phyloP scores from a whole-genome alignment of 2,329 filamentous ascomycete genomes.

The Colletotrichum magnum region DNA sequence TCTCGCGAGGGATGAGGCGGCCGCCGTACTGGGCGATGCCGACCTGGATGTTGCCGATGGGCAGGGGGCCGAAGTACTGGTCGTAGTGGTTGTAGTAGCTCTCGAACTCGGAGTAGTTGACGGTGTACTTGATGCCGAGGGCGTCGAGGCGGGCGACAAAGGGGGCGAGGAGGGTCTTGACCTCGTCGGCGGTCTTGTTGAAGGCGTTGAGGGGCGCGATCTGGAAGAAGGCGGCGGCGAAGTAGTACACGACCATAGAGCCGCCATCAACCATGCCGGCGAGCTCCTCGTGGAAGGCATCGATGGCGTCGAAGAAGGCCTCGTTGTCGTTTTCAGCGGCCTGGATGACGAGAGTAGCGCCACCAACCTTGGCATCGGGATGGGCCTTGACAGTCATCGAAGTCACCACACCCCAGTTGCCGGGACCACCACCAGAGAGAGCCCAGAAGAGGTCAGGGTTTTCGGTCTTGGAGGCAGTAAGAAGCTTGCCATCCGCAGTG shows the following conservation, averaged over 20 bases:
- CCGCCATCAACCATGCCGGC: slow-evolving; percentile 64
- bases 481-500: slow-evolving; percentile 58
- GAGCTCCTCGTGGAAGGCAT: slow-evolving; percentile 51
- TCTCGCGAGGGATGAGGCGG: slow-evolving; percentile 43
- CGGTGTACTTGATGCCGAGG: slow-evolving; percentile 49
- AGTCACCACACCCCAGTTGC: slow-evolving; percentile 58
- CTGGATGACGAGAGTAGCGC: slow-evolving; percentile 49
- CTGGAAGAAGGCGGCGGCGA: slow-evolving; percentile 61
- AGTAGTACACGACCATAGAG: slow-evolving; percentile 63
- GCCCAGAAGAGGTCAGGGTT: slow-evolving; percentile 66
- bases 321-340: slow-evolving; percentile 46
- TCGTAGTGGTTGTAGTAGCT: slow-evolving; percentile 59
- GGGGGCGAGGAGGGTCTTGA: slow-evolving; percentile 59
- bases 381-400: slow-evolving; percentile 55
- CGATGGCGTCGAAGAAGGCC: slow-evolving; percentile 51
- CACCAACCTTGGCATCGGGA: slow-evolving; percentile 49
- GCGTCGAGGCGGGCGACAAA: slow-evolving; percentile 56
- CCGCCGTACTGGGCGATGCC: slow-evolving; percentile 47
- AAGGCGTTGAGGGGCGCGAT: slow-evolving; percentile 64
- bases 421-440: slow-evolving; percentile 60
- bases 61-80: slow-evolving; percentile 55
- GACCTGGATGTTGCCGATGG: slow-evolving; percentile 64
- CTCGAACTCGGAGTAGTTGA: slow-evolving; percentile 42
- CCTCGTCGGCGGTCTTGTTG: slow-evolving; percentile 57
- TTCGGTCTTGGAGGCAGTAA: slow-evolving; percentile 56